Evolutionary conservation across 345 rosid genomes (phyloP).

Genomic region (Rhodamnia argentea): DNA sequence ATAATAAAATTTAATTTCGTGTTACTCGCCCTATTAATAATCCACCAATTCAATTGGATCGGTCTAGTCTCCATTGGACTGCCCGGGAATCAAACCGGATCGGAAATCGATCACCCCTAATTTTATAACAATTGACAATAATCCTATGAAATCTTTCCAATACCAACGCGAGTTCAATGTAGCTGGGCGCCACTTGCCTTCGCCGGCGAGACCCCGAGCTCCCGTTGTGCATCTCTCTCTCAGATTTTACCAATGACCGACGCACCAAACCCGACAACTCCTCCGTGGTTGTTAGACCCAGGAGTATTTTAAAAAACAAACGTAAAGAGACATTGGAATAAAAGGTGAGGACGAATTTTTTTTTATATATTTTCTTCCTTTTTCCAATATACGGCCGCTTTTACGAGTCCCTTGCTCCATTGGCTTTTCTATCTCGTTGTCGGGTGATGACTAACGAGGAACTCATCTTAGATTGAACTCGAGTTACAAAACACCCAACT

Average conservation of each 20-base stretch:
- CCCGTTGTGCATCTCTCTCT: not conserved
- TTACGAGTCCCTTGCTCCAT: not conserved
- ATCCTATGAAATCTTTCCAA: not conserved
- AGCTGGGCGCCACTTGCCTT: not conserved
- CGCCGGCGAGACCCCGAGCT: not conserved
- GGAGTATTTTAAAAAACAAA: not conserved
- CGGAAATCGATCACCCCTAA: no score
- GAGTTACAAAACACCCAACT: not conserved
- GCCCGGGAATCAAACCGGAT: no score
- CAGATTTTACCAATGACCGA: no score
- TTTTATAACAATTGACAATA: not conserved
- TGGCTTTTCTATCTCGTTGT: not conserved
- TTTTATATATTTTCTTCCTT: not conserved
- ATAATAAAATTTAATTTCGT: no score
- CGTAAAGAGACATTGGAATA: not conserved
- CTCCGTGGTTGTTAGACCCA: not conserved
- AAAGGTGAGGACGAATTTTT: not conserved
- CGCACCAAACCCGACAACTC: not conserved
- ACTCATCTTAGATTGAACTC: not conserved
- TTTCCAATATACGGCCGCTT: not conserved
- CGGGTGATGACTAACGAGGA: fast-evolving
- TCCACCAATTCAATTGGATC: no score
- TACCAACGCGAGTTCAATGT: not conserved
- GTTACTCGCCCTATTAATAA: no score
- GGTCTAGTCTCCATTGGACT: no score